Conservation (phyloP, 2,329 filamentous ascomycete species). For the Hymenoscyphus repandus region DNA sequence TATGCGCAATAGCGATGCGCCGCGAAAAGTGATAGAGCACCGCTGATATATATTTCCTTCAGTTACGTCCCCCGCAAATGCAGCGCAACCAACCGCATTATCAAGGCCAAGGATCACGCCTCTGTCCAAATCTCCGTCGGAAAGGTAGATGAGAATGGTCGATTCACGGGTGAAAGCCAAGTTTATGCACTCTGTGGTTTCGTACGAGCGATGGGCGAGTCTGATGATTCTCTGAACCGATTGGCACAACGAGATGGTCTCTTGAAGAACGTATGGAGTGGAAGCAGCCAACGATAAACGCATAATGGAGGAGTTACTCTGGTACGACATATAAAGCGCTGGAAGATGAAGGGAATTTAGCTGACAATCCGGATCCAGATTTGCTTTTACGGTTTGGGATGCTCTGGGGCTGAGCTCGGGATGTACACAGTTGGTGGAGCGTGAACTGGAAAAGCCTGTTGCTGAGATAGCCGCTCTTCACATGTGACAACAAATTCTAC, state of each 20-base stretch:
- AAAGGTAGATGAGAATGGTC: conserved; percentile 99
- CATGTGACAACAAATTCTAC: conserved; percentile 29
- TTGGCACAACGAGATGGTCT: conserved; percentile 93
- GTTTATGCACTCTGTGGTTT: conserved; percentile 97
- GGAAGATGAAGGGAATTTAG: background rate
- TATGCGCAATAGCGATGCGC: too few species aligned
- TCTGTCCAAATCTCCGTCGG: conserved; percentile 95
- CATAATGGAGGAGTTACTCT: conserved; percentile 25
- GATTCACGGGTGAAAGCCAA: conserved; percentile 91
- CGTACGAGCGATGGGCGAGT: conserved; percentile 96
- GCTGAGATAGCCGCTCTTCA: conserved; percentile 30
- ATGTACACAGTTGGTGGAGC: conserved; percentile 18
- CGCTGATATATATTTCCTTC: conserved; percentile 18
- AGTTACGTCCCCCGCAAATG: conserved; percentile 99
- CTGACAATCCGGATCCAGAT: conserved; percentile 23
- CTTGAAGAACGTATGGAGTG: conserved; percentile 95
- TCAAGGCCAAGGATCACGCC: conserved; percentile 99
- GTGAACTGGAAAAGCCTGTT: conserved; percentile 25
- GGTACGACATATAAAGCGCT: conserved; percentile 10
- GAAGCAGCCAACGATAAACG: conserved; percentile 33
- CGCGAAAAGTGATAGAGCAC: background rate
- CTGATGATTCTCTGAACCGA: conserved; percentile 93
- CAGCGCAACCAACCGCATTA: conserved; percentile 98
- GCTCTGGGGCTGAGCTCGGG: conserved; percentile 9
- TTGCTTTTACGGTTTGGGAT: conserved; percentile 24